Evolutionary conservation across 176 grass and related monocot species (phyloP), one percentile per base, ranked within the genome.

Genomic region (Tillandsia leiboldiana): DNA sequence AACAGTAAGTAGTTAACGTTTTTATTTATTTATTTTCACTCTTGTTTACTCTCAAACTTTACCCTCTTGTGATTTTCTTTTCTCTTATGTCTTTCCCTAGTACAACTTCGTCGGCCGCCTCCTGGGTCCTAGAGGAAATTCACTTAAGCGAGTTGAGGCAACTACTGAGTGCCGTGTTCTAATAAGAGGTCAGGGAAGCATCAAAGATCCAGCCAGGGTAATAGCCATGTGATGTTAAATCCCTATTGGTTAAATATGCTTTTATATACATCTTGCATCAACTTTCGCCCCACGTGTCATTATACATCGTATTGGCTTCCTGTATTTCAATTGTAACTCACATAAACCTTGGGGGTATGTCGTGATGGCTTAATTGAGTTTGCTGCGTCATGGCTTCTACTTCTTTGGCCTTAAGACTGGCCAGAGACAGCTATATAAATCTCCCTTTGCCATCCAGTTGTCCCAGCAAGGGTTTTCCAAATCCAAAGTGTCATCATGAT

Each of bases 81-180:
- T 24, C 24, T 49, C 70, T n/a, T 63, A 2, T 53, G 18, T 57
- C 3, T 66, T 72, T 54, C 71, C 56, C 52, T 52, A 97, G 93
- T 97, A 83, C 86, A 97, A 97, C 67, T 97, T 97, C 50, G 93
- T 97, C 65, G 93, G 93, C 1, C 86, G 86, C 72, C 91, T 97
- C 76, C 82, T 97, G 74, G 93, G 93, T 76, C 93, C 89, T 62
- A 89, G 89, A 92, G 93, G 93, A 51, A 90, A 92, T 89, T 97
- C 93, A 52, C 78, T 97, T 65, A 97, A 97, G 65, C 76, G 93
- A 8, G 93, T 97, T 63, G 93, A 97, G 74, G 93, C 89, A 85
- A 92, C 72, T 69, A 97, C 93, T 7, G 93, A 90, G 49, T 97
- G 93, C 14, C 93, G 86, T 74, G 89, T 97, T 69, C 81, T 92